Percentiles rank a stretch among this genome's conserved stretches.
Conservation (phyloP, 2,329 filamentous ascomycete genomes). For the Cylindrodendrum hubeiense region DNA sequence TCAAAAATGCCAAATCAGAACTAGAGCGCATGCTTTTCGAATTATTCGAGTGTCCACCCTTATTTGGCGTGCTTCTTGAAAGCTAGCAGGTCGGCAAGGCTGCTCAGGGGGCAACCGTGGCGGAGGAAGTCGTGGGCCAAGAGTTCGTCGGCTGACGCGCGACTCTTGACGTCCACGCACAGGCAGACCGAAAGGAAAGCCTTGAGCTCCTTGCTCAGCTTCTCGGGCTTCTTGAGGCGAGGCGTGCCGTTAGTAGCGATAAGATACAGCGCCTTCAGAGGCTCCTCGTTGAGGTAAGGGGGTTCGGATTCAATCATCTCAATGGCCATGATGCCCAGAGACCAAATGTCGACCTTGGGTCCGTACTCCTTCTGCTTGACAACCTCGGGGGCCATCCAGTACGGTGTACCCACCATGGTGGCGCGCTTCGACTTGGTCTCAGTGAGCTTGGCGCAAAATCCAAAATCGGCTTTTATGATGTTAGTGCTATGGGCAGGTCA, state of each 20-base stretch:
- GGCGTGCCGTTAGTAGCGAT: constrained; percentile 99
- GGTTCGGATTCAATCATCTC: constrained; percentile 99
- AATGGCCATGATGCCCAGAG: constrained; percentile 98
- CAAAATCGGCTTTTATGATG: constrained; percentile 84
- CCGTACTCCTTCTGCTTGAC: constrained; percentile 99
- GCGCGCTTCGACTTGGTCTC: constrained; percentile 97
- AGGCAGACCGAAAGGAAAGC: constrained; percentile 96
- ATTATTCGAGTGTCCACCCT: constrained; percentile 31
- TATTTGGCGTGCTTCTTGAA: constrained; percentile 84
- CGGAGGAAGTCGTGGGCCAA: constrained; percentile 94
- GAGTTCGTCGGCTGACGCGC: constrained; percentile 91
- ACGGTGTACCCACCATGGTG: constrained; percentile 98
- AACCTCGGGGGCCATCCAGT: constrained; percentile 99
- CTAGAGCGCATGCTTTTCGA: constrained; percentile 34
- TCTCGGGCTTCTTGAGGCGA: constrained; percentile 97
- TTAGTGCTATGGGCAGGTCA: constrained; percentile 25
- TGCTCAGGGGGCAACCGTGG: constrained; percentile 86
- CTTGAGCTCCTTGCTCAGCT: constrained; percentile 97
- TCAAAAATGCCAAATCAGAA: constrained; percentile 40
- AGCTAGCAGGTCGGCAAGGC: constrained; percentile 86
- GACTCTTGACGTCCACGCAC: constrained; percentile 95
- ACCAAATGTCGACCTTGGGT: constrained; percentile 99
- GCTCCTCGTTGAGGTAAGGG: constrained; percentile 97
- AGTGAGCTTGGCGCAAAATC: constrained; percentile 98
- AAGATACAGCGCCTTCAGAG: constrained; percentile 94